Evolutionary conservation across 179 eudicot species (phyloP).

Genomic region (Pouteria campechiana): DNA sequence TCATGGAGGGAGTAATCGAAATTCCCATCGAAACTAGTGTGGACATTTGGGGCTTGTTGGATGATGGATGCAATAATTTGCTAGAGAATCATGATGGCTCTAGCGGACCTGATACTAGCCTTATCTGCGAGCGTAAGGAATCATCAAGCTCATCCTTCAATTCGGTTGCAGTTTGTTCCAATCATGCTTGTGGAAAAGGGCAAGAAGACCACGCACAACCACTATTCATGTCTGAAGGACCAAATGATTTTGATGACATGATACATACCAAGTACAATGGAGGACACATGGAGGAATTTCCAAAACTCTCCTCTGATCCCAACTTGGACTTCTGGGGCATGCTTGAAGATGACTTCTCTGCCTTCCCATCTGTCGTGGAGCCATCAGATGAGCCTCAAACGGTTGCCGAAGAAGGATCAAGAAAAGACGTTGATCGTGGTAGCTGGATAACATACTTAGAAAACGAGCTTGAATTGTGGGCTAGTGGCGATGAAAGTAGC

Average conservation of each 20-base stretch:
- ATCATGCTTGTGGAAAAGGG: too few relatives aligned
- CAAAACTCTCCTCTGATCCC: too few relatives aligned
- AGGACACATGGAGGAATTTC: too few relatives aligned
- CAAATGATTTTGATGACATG: too few relatives aligned
- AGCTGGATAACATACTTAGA: conserved; percentile 59
- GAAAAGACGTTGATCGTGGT: conserved; percentile 8
- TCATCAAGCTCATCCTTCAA: conserved; percentile 6
- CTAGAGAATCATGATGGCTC: conserved; percentile 1
- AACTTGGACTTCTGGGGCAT: too few relatives aligned
- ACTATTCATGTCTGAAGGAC: too few relatives aligned
- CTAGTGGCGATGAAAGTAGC: not conserved
- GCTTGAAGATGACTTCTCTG: too few relatives aligned
- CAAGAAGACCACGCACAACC: too few relatives aligned
- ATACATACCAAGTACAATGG: too few relatives aligned
- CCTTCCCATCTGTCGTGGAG: conserved; percentile 4
- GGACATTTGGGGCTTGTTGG: conserved; percentile 45
- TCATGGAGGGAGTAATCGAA: conserved; percentile 16
- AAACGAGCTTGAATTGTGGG: conserved; percentile 48
- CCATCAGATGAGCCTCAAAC: too few relatives aligned
- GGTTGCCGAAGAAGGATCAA: not conserved
- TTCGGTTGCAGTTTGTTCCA: too few relatives aligned
- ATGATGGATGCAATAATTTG: conserved; percentile 10
- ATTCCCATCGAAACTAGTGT: conserved; percentile 35
- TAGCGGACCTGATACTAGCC: too few relatives aligned
- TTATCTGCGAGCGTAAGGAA: not conserved